Conservation (phyloP, 2,329 filamentous ascomycete genomes). For the Aspergillus amoenus region DNA sequence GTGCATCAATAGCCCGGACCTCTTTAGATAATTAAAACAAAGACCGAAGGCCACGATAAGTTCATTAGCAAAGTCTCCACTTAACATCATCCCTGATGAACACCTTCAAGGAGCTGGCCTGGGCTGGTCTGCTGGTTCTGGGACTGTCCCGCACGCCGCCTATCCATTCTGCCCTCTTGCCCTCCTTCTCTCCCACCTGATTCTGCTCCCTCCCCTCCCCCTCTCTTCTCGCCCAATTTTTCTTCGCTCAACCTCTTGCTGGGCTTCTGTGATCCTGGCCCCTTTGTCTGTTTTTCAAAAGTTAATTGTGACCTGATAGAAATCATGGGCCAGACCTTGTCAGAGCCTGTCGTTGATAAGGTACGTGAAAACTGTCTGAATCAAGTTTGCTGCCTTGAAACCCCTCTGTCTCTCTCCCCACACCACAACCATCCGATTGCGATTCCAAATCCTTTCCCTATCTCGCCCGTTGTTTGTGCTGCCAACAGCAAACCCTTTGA, state of each 20-base stretch:
- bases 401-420: conserved; percentile 27
- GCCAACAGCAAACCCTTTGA: neutral
- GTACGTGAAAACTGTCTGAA: conserved; percentile 54
- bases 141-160: conserved; percentile 20
- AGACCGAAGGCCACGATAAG: neutral
- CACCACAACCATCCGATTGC: conserved; percentile 24
- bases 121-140: conserved; percentile 10
- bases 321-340: conserved; percentile 97
- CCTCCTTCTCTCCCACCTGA: conserved; percentile 17
- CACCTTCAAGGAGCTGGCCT: conserved; percentile 1
- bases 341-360: conserved; percentile 98
- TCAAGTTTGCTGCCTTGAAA: conserved; percentile 13
- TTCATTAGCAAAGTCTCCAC: conserved; percentile 3
- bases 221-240: conserved; percentile 19
- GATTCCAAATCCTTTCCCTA: conserved; percentile 16
- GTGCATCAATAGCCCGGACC: neutral
- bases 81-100: conserved; percentile 1
- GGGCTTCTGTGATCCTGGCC: conserved; percentile 14
- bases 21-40: neutral
- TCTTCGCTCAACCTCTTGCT: conserved; percentile 9
- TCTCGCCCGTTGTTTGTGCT: conserved; percentile 1
- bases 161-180: conserved; percentile 21
- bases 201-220: conserved; percentile 26
- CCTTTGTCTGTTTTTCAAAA: conserved; percentile 11
- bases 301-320: conserved; percentile 25